Percentiles rank a stretch among this genome's conserved stretches.
Evolutionary conservation across 176 grass and related monocot genomes (phyloP).

Genomic region (Luzula sylvatica): DNA sequence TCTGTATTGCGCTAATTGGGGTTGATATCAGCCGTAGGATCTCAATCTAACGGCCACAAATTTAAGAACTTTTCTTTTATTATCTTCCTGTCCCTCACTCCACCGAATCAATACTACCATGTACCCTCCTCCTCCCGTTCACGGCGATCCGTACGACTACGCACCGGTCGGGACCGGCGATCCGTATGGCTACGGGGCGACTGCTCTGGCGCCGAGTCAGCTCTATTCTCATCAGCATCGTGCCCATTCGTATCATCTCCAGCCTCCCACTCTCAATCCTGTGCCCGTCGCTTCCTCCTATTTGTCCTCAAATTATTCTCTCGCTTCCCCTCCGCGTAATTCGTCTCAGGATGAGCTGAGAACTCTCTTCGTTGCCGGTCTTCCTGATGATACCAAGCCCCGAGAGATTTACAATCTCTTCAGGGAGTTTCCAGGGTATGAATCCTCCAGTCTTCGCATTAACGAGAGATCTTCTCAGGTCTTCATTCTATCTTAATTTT

Average conservation of each 20-base stretch:
- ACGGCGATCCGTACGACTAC: slow-evolving; percentile 27
- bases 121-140: slow-evolving; percentile 30
- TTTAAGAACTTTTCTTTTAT: slow-evolving; percentile 53
- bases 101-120: slow-evolving; percentile 29
- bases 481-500: not conserved
- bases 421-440: slow-evolving; percentile 77
- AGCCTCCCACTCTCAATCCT: slow-evolving; percentile 11
- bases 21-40: no score
- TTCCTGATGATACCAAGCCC: slow-evolving; percentile 59
- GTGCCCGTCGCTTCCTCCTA: slow-evolving; percentile 24
- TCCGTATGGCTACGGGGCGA: slow-evolving; percentile 32
- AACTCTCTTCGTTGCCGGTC: slow-evolving; percentile 77
- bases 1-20: no score
- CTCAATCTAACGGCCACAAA: not conserved
- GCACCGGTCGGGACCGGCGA: slow-evolving; percentile 32
- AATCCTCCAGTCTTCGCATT: slow-evolving; percentile 50
- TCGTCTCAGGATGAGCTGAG: slow-evolving; percentile 49
- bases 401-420: slow-evolving; percentile 97
- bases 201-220: not conserved
- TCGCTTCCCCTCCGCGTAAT: slow-evolving; percentile 11
- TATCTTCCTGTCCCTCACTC: slow-evolving; percentile 16
- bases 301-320: slow-evolving; percentile 27
- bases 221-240: slow-evolving; percentile 10
- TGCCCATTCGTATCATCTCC: slow-evolving; percentile 4
- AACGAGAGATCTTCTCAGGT: slow-evolving; percentile 64